Evolutionary conservation across 2,329 filamentous ascomycete genomes (phyloP).

Genomic region (Sclerotinia trifoliorum): DNA sequence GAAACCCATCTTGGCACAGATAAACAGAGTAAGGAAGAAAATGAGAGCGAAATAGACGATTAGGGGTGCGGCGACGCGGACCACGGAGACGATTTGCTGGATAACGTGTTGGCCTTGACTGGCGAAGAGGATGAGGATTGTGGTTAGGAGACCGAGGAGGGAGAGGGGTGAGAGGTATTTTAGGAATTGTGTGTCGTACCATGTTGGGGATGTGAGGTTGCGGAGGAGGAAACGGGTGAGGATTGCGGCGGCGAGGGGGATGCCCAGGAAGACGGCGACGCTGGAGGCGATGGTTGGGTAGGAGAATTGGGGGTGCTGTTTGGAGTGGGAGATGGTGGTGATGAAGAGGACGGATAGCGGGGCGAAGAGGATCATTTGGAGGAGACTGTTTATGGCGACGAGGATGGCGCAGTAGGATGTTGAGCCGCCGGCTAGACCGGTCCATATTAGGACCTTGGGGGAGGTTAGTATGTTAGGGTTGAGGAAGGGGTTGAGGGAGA

Average conservation of each 20-base stretch:
- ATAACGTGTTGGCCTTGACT: slow-evolving; percentile 76
- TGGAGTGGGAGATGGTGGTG: slow-evolving; percentile 58
- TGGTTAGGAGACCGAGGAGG: slow-evolving; percentile 80
- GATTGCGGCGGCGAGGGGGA: slow-evolving; percentile 76
- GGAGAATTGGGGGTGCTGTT: slow-evolving; percentile 46
- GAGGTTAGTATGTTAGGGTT: slow-evolving; percentile 15
- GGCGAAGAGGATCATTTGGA: slow-evolving; percentile 73
- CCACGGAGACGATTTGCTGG: slow-evolving; percentile 77
- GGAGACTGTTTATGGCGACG: slow-evolving; percentile 70
- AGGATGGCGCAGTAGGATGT: slow-evolving; percentile 79
- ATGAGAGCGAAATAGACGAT: slow-evolving; percentile 77
- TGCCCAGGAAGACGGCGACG: slow-evolving; percentile 81
- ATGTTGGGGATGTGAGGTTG: slow-evolving; percentile 51
- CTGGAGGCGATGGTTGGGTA: slow-evolving; percentile 74
- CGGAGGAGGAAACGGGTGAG: slow-evolving; percentile 68
- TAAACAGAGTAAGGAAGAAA: slow-evolving; percentile 66
- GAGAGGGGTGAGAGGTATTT: slow-evolving; percentile 69
- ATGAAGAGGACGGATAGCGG: slow-evolving; percentile 67
- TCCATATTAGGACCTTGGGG: slow-evolving; percentile 65
- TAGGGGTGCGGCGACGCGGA: slow-evolving; percentile 77
- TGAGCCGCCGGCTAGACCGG: slow-evolving; percentile 71
- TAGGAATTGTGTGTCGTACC: slow-evolving; percentile 71
- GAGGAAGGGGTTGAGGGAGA: not conserved
- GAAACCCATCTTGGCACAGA: slow-evolving; percentile 66
- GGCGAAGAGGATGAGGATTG: slow-evolving; percentile 81